A percentile compares a stretch with the other conserved stretches of the same genome.
phyloP scores from a whole-genome alignment of 345 rosid genomes.

The Populus pruinosa region DNA sequence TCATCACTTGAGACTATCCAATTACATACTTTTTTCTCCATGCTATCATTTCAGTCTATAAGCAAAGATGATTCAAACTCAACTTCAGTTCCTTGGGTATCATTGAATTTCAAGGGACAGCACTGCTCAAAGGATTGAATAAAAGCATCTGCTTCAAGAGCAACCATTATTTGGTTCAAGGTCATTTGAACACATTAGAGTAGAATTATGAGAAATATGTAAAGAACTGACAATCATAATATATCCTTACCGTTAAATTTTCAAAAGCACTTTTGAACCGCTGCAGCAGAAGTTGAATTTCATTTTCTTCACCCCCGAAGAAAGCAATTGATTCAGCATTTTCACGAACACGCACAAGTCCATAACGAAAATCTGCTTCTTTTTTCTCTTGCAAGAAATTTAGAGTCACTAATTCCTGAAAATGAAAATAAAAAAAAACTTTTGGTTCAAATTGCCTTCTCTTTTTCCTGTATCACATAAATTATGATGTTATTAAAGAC shows the following conservation, averaged over 20 bases:
- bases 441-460: neutral
- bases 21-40: neutral
- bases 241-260: conserved; percentile 55
- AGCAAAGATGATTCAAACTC: neutral
- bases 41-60: neutral
- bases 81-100: neutral
- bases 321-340: conserved; percentile 97
- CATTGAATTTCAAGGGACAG: neutral
- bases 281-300: conserved; percentile 79
- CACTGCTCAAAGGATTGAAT: neutral
- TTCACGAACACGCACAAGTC: conserved; percentile 93
- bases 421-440: conserved; percentile 14
- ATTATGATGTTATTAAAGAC: neutral
- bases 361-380: conserved; percentile 96
- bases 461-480: neutral
- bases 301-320: conserved; percentile 90
- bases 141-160: neutral
- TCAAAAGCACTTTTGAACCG: conserved; percentile 87
- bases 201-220: neutral
- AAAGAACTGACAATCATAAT: conserved; percentile 18
- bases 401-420: conserved; percentile 79
- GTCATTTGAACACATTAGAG: neutral
- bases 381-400: conserved; percentile 98
- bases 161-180: neutral
- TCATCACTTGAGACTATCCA: neutral